phyloP scores from a whole-genome alignment of 106 monocot genomes.

The Dactylorhiza incarnata region DNA sequence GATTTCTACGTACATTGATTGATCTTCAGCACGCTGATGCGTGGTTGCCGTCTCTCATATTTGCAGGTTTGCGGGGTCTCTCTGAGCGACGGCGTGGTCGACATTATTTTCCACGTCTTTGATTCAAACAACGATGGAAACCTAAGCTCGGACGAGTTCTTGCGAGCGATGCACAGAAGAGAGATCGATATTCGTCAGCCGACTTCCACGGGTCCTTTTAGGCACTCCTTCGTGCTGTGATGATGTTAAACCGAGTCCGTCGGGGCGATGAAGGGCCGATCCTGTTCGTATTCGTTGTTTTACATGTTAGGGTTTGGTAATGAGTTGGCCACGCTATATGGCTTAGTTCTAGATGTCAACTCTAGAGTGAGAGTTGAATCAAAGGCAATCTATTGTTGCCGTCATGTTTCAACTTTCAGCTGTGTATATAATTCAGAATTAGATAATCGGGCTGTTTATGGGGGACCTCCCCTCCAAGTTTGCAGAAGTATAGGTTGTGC shows the following conservation, averaged over 20 bases:
- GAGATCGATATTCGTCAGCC: slow-evolving; percentile 68
- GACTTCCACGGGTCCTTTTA: slow-evolving; percentile 17
- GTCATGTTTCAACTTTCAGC: not conserved
- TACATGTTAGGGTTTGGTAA: not conserved
- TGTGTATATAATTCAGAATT: not conserved
- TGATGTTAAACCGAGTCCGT: not conserved
- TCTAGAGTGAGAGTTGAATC: not conserved
- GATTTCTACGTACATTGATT: not conserved
- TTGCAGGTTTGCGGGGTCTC: slow-evolving; percentile 70
- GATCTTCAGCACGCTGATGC: no score
- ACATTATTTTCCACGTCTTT: slow-evolving; percentile 80
- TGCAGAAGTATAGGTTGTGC: no score
- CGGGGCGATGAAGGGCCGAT: not conserved
- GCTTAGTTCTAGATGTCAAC: not conserved
- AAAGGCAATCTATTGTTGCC: not conserved
- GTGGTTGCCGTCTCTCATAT: not conserved
- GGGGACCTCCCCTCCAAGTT: no score
- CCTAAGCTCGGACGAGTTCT: slow-evolving; percentile 68
- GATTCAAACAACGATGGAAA: slow-evolving; percentile 68
- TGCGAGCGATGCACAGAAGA: slow-evolving; percentile 53
- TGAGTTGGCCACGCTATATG: not conserved
- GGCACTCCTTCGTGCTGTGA: slow-evolving; percentile 37
- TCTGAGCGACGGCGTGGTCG: slow-evolving; percentile 67
- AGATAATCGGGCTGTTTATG: no score
- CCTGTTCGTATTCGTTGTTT: not conserved